Evolutionary conservation across 805 yeast genomes (phyloP), one percentile per base, ranked within the genome.

Genomic region (Metschnikowia picachoensis): DNA sequence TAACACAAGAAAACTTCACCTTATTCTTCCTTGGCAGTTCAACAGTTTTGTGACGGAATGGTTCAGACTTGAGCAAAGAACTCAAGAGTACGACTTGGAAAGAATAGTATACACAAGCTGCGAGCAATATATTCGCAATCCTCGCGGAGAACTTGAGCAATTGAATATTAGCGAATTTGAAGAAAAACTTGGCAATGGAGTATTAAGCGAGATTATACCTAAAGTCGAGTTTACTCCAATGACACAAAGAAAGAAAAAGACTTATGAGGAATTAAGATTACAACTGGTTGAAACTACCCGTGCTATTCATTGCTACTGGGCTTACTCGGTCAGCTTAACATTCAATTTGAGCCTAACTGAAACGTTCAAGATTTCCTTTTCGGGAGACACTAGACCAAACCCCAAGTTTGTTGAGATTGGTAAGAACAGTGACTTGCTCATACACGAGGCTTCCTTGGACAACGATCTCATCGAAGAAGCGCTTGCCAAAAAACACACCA

Each of bases 371-470:
- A 72, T 91, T 1, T 84, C 97, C 0, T 94, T 87, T 61, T 89
- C 97, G 2, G 99, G 99, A 11, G 99, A 94, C 61, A 88, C 98
- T 0, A 78, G 97, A 57, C 99, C 99, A 0, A 83, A 81, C 52
- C 59, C 67, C 3, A 66, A 62, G 40, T 90, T 90, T 64, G 79
- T 85, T 0, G 72, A 67, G 2, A 77, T 87, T 43, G 98, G 97
- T 1, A 49, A 60, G 16, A 62, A 70, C 11, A 78, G 88, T 27
- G 92, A 89, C 59, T 62, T 94, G 40, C 72, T 94, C 48, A 82
- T 94, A 40, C 99, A 94, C 64, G 99, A 94, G 63, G 91, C 97
- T 0, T 88, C 99, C 0, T 76, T 94, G 50, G 97, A 88, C 47
- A 87, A 89, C 62, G 87, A 78, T 30, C 71, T 89, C 39, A 68